Evolutionary conservation across 2,329 filamentous ascomycete genomes (phyloP), one percentile per base, ranked within the genome.

Genomic region (Aspergillus sp.): DNA sequence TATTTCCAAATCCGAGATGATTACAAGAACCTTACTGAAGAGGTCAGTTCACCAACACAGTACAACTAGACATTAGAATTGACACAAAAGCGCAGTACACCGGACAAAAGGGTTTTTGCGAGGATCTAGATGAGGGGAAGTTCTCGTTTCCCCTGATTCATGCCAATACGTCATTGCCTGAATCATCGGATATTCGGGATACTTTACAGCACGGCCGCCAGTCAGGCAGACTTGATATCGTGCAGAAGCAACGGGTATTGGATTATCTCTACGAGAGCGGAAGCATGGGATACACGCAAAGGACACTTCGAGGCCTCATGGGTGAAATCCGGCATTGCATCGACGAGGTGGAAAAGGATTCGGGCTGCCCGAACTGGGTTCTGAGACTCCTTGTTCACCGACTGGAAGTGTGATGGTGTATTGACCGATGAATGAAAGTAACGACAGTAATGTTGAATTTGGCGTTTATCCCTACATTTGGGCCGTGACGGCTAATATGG

Each of bases 101-200:
- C 43, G 81, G 88, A 64, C 92, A 95, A 77, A 97, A 97, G 80
- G 93, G 92, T 57, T 85, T 95, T 69, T 95, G 92, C 30, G 55
- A 65, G 13, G 59, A 60, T 36, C 43, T 64, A 17, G 58, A 60
- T 23, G 63, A 96, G 79, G 92, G 92, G 66, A 96, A 96, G 81
- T 96, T 96, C 80, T 92, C 88, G 36, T 96, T 96, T 74, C 91
- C 91, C 47, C 87, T 97, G 70, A 94, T 96, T 70, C 91, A 96
- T 80, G 55, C 47, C 0, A 58, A 61, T 7, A 52, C n/a, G 9
- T 21, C n/a, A 9, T 41, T 39, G 2, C 50, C 49, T 5, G 39
- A 30, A n/a, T 51, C 55, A 17, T 25, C 39, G 12, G 49, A 36
- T 8, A 49, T 59, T 2, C 54, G 50, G 6, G 7, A 25, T 4